phyloP scores from a whole-genome alignment of 192 early-diverging fungal genomes.

The Entomortierella beljakovae region DNA sequence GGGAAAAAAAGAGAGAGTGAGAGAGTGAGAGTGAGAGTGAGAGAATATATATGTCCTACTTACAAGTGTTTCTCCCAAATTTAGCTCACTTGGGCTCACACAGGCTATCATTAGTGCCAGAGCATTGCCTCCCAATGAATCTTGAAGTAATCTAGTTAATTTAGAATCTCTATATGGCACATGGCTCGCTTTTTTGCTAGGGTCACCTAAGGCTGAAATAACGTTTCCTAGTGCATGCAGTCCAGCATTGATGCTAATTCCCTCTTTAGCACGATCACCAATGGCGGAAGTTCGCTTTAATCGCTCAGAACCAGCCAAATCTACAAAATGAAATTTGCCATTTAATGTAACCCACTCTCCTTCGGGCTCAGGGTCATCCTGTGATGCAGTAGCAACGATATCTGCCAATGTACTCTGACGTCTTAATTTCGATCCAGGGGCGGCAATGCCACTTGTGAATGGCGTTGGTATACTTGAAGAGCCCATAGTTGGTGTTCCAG shows the following conservation, averaged over 20 bases:
- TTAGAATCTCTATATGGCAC: conserved; percentile 98
- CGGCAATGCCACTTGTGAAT: conserved; percentile 38
- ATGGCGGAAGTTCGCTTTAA: conserved; percentile 94
- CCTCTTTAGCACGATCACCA: conserved; percentile 94
- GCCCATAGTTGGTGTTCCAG: conserved; percentile 27
- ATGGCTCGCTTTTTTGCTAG: conserved; percentile 69
- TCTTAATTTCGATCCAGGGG: conserved; percentile 44
- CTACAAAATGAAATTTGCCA: conserved; percentile 99
- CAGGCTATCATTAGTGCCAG: conserved; percentile 97
- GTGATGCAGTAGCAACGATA: background rate
- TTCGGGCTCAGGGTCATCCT: conserved; percentile 40
- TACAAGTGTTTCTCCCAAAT: conserved; percentile 86
- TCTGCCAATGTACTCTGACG: conserved; percentile 30
- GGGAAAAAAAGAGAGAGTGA: background rate
- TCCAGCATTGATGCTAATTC: conserved; percentile 97
- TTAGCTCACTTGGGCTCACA: conserved; percentile 87
- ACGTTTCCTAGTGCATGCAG: conserved; percentile 97
- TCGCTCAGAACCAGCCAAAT: conserved; percentile 96
- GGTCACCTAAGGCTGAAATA: conserved; percentile 95
- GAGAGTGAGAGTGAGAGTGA: background rate
- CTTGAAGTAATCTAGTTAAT: conserved; percentile 95
- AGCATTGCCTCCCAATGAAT: conserved; percentile 94
- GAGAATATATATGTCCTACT: background rate
- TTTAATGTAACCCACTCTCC: conserved; percentile 71
- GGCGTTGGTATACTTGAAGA: conserved; percentile 38